phyloP scores from a whole-genome alignment of 176 grass and related monocot genomes.

The Cenchrus purpureus region DNA sequence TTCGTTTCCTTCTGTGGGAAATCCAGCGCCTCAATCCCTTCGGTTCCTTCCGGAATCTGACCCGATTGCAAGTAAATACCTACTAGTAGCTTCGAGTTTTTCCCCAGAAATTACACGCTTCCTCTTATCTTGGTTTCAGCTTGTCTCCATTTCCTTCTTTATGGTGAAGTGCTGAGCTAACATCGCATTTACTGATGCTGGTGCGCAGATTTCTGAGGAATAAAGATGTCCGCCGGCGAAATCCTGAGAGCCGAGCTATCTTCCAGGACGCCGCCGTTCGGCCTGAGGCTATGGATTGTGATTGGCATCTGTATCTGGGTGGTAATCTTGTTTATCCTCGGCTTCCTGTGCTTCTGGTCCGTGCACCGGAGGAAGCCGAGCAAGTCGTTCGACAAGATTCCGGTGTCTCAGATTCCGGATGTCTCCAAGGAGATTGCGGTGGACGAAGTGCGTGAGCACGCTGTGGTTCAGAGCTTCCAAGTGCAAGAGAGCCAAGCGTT shows the following conservation, averaged over 20 bases:
- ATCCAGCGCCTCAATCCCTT: neutral
- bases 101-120: neutral
- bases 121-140: neutral
- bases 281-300: conserved; percentile 33
- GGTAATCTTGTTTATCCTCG: conserved; percentile 59
- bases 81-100: neutral
- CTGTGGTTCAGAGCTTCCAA: conserved; percentile 44
- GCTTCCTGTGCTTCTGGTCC: conserved; percentile 66
- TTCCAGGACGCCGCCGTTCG: conserved; percentile 31
- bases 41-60: neutral
- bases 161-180: neutral
- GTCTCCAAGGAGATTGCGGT: conserved; percentile 82
- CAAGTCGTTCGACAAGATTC: conserved; percentile 49
- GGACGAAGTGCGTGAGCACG: conserved; percentile 52
- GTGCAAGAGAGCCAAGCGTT: conserved; percentile 38
- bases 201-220: neutral
- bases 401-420: conserved; percentile 70
- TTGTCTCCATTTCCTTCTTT: neutral
- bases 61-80: neutral
- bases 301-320: conserved; percentile 47
- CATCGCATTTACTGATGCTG: neutral
- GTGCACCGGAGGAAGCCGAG: conserved; percentile 51
- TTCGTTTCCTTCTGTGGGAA: neutral
- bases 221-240: neutral
- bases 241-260: conserved; percentile 19